Evolutionary conservation across 2,329 filamentous ascomycete genomes (phyloP).

Genomic region (Diaporthe batatas): DNA sequence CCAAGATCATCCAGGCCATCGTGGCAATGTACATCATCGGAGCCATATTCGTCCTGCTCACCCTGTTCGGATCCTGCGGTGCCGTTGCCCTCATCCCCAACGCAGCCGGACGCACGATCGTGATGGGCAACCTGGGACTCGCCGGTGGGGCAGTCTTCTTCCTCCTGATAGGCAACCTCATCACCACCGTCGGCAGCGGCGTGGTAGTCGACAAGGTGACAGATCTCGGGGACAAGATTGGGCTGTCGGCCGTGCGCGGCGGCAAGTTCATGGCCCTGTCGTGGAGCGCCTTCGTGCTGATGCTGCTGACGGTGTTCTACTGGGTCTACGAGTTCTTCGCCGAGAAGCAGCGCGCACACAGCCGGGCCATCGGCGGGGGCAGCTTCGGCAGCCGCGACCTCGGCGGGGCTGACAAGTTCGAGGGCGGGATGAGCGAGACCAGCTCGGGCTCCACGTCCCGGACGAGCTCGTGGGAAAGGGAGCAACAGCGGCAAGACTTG

Average conservation of each 20-base stretch:
- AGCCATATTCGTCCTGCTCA: conserved; percentile 41
- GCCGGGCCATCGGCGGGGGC: conserved; percentile 19
- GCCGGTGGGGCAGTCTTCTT: conserved; percentile 53
- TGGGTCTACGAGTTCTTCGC: conserved; percentile 37
- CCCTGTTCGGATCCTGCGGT: conserved; percentile 41
- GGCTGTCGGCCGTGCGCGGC: conserved; percentile 59
- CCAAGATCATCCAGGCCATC: conserved; percentile 42
- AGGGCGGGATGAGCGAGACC: neutral
- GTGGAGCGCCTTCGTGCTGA: conserved; percentile 62
- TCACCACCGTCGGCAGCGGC: conserved; percentile 57
- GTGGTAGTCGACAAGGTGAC: conserved; percentile 59
- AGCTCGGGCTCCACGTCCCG: neutral
- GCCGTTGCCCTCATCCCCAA: conserved; percentile 41
- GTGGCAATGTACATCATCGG: conserved; percentile 44
- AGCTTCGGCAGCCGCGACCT: neutral
- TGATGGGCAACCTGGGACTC: conserved; percentile 55
- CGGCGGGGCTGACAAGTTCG: neutral
- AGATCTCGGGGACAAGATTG: conserved; percentile 57
- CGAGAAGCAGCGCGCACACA: conserved; percentile 25
- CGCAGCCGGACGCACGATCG: conserved; percentile 40
- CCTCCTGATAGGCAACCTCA: conserved; percentile 58
- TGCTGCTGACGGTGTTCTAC: conserved; percentile 50
- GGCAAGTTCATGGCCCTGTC: conserved; percentile 59
- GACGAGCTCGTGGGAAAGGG: neutral
- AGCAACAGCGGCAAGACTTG: neutral